Evolutionary conservation across 2,329 filamentous ascomycete species (phyloP), one percentile per base, ranked within the genome.

Genomic region (Curvularia lunata): DNA sequence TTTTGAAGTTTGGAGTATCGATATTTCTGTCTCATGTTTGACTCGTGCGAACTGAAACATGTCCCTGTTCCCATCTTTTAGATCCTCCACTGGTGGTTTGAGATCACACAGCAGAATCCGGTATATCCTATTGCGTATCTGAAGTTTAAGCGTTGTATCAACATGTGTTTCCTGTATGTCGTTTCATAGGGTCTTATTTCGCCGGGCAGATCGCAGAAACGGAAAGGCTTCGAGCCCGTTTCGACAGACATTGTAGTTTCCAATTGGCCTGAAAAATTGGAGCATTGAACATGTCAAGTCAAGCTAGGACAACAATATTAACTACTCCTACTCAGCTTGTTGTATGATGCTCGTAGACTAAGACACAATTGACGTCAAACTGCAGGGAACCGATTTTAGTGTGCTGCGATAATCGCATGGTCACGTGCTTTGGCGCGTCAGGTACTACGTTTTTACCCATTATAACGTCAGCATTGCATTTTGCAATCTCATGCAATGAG

Each of bases 111-210:
- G 8, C 6, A 48, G 4, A 13, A 53, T 28, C 2, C 43, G 49
- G 38, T 48, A 53, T 12, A 56, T 48, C 8, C 48, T 53, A 7
- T 56, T 53, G 21, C 54, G 42, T 43, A 56, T 53, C 49, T 48
- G 19, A 6, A 19, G 5, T 37, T 1, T 9, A 18, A 19, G 2
- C 25, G 32, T 6, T 48, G 23, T 9, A 41, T 53, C 27, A 56
- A 37, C 19, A 47, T 16, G 8, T 12, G 28, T 1, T 37, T 9
- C 2, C 4, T 18, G 7, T 4, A 5, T 3, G 28, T 4, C n/a
- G 16, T n/a, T 2, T 7, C 2, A 10, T 16, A 21, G 2, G 6
- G 1, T 28, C 21, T 42, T 37, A 53, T n/a, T 50, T 56, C 54
- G 21, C 27, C 19, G 6, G 54, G 54, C n/a, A 56, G 43, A 45